These are phyloP conservation scores for Anthracocystis setariae DNA, from an alignment of 1,284 basidiomycete genomes.

Conservation along the genomic window DNA sequence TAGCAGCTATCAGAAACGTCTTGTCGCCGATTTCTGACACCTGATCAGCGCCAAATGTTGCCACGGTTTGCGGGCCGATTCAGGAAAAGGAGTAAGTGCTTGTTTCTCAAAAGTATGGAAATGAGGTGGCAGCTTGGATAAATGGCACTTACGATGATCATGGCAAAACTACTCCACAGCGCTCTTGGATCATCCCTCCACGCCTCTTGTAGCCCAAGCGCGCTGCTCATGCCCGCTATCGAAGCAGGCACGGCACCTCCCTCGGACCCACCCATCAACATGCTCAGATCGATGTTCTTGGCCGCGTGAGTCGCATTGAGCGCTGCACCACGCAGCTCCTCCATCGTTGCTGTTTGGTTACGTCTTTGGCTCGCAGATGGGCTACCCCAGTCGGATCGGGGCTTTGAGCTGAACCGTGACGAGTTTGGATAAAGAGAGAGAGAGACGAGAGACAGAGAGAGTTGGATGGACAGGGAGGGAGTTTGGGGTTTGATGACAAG, in stretches of 20 bases:
- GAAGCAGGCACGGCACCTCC: background rate
- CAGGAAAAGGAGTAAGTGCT: no score
- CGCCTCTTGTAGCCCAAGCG: conserved; percentile 15
- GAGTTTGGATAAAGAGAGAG: no score
- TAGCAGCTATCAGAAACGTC: conserved; percentile 95
- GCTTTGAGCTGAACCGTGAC: no score
- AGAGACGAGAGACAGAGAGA: no score
- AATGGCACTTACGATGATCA: conserved; percentile 45
- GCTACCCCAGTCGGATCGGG: no score
- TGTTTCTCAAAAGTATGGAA: no score
- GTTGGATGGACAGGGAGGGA: no score
- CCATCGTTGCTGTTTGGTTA: background rate
- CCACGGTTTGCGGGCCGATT: no score
- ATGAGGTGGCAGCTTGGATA: background rate
- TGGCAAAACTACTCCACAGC: conserved; percentile 44
- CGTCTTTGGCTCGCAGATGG: background rate
- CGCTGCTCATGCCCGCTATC: background rate
- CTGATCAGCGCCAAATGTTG: no score
- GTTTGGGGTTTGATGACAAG: conserved; percentile 1
- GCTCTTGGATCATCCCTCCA: conserved; percentile 44
- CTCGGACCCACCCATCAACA: conserved; percentile 36
- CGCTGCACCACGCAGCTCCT: background rate
- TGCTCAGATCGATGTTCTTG: conserved; percentile 10
- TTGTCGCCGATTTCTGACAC: conserved; percentile 81
- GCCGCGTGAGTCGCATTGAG: background rate